Base-by-base conservation (phyloP, 2,329 filamentous ascomycete genomes). In the Monascus ruber region DNA sequence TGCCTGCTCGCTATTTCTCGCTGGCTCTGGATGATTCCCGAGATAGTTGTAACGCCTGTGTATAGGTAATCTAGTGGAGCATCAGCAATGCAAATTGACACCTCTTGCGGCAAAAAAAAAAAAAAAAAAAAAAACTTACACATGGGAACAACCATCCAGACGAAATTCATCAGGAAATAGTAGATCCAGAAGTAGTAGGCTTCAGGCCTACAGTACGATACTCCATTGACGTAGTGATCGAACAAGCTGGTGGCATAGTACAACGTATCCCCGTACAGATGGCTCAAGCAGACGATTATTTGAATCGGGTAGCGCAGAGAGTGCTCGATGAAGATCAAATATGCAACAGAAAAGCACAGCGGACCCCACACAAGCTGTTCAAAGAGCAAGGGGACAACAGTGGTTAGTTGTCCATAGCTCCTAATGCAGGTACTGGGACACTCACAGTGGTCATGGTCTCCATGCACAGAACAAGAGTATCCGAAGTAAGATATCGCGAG, bases 391-490 rank as follows among this genome's bases (percentile, higher is more conserved):
- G 28, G 43, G 42, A 34, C 9, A 27, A 31, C 33, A 42, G 33
- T 34, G 38, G 26, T 38, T 34, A 37, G 35, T 33, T 33, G 24
- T 17, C 17, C 17, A 17, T 31, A 24, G 42, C 28, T 27, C 26
- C 31, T 37, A 11, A 24, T 34, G 41, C 34, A 34, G 25, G 31
- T 29, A 34, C 17, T 25, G 17, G 17, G 33, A 25, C 31, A 62
- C 78, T 53, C 64, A 88, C 83, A 33, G 79, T 79, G 1, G 87
- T 94, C 45, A 94, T 77, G 11, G 74, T 77, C 69, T 94, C 87
- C 60, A 94, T 81, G 59, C 83, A 88, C n/a, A 94, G 68, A 50
- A 91, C 86, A 52, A 94, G 87, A 1, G 81, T 73, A 55, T 91
- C 83, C 11, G 79, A 78, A 2, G 81, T 87, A 50, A 94, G 68